Conservation (phyloP, 257 asterid genomes). For the Solanum bulbocastanum region DNA sequence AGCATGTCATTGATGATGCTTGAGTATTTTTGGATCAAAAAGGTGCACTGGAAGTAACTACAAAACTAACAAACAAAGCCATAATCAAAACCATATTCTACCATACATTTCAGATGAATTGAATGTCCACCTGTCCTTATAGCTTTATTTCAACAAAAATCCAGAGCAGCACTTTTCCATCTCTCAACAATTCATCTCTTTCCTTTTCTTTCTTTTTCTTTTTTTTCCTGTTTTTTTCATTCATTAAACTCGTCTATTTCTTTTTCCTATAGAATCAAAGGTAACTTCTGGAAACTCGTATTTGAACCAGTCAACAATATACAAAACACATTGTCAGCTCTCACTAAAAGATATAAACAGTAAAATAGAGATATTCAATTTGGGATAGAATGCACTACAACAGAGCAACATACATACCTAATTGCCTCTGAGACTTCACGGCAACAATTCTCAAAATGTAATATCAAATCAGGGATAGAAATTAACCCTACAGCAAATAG, state of each 20-base stretch:
- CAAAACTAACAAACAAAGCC: background rate
- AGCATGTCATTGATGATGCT: background rate
- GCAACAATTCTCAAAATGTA: slow-evolving; percentile 78
- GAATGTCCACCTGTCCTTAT: background rate
- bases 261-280: background rate
- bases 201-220: background rate
- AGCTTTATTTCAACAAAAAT: background rate
- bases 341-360: background rate
- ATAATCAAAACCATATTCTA: background rate
- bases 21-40: background rate
- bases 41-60: background rate
- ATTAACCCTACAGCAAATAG: slow-evolving; percentile 65
- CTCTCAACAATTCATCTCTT: background rate
- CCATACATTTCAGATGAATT: background rate
- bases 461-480: slow-evolving; percentile 74
- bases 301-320: background rate
- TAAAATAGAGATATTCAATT: background rate
- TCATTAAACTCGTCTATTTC: background rate
- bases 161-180: background rate
- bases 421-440: slow-evolving; percentile 82
- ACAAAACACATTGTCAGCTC: background rate
- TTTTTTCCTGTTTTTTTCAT: background rate
- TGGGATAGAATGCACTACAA: background rate
- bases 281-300: background rate
- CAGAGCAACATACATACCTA: slow-evolving; percentile 34